Percentiles rank a stretch among this genome's conserved stretches.
These are phyloP conservation scores for Mycena leptocephala DNA, from an alignment of 768 basidiomycete genomes.

Conservation along the genomic window DNA sequence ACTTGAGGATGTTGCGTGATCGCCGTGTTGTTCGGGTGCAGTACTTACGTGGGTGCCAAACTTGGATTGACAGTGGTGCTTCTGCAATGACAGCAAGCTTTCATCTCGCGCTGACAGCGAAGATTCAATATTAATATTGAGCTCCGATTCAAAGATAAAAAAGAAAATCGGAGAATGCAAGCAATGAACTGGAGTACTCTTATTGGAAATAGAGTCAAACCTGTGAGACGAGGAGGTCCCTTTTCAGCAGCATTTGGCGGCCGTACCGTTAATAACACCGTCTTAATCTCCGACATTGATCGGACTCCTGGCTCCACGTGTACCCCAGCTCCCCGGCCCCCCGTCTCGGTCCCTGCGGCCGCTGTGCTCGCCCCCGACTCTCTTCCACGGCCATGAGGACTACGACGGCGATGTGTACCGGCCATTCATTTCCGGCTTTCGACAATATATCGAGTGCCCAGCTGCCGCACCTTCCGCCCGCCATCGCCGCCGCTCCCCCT, in stretches of 20 bases:
- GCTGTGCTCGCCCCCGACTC: background rate
- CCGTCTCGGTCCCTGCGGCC: background rate
- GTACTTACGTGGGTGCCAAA: background rate
- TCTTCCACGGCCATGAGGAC: too few relatives aligned
- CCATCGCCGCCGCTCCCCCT: constrained; percentile 2
- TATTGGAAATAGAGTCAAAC: background rate
- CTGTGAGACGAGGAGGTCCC: background rate
- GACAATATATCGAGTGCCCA: too few relatives aligned
- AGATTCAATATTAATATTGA: background rate
- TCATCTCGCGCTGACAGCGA: too few relatives aligned
- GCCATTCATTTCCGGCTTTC: too few relatives aligned
- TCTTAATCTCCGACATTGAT: background rate
- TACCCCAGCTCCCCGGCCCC: too few relatives aligned
- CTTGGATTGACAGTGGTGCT: too few relatives aligned
- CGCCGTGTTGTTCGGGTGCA: background rate
- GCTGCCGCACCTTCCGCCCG: background rate
- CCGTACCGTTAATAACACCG: too few relatives aligned
- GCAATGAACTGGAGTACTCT: too few relatives aligned
- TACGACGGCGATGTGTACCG: too few relatives aligned
- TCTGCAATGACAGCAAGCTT: too few relatives aligned
- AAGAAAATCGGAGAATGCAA: background rate
- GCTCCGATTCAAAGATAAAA: background rate
- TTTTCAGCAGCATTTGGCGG: background rate
- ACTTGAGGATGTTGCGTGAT: background rate
- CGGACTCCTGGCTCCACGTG: background rate